These are phyloP conservation scores for Pestalotiopsis sp. DNA, from an alignment of 2,329 filamentous ascomycete species.

Conservation along the genomic window DNA sequence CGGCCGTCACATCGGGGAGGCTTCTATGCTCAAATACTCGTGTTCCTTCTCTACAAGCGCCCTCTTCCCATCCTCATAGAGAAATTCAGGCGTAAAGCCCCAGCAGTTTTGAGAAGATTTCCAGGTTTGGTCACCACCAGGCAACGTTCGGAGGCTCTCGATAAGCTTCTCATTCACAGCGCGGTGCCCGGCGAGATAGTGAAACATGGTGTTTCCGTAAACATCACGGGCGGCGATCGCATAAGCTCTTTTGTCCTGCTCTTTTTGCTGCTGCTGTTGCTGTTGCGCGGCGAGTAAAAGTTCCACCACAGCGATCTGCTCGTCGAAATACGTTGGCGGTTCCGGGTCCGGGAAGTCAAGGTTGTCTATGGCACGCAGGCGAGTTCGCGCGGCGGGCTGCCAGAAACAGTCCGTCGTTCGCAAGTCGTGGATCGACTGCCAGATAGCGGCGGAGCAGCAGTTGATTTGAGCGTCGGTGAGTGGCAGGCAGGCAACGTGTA, in stretches of 20 bases:
- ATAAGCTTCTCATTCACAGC: neutral
- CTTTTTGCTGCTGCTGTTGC: neutral
- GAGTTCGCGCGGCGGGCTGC: neutral
- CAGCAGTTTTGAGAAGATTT: neutral
- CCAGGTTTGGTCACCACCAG: neutral
- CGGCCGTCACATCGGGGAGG: too few species aligned
- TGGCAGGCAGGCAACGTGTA: neutral
- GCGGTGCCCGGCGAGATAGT: neutral
- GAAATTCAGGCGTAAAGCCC: neutral
- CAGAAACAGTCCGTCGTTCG: neutral
- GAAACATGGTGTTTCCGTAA: neutral
- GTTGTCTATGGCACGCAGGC: neutral
- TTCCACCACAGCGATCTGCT: neutral
- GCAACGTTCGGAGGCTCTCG: neutral
- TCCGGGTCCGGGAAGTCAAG: neutral
- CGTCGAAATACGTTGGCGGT: neutral
- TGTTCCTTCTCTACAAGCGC: neutral
- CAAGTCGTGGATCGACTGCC: neutral
- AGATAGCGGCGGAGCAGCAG: neutral
- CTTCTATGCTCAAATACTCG: neutral
- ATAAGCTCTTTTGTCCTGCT: neutral
- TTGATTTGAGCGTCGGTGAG: neutral
- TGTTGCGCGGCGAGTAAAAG: neutral
- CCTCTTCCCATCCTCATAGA: neutral
- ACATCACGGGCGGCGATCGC: neutral